These are phyloP conservation scores for Arachnopeziza araneosa DNA, from an alignment of 2,329 filamentous ascomycete species.

Conservation along the genomic window DNA sequence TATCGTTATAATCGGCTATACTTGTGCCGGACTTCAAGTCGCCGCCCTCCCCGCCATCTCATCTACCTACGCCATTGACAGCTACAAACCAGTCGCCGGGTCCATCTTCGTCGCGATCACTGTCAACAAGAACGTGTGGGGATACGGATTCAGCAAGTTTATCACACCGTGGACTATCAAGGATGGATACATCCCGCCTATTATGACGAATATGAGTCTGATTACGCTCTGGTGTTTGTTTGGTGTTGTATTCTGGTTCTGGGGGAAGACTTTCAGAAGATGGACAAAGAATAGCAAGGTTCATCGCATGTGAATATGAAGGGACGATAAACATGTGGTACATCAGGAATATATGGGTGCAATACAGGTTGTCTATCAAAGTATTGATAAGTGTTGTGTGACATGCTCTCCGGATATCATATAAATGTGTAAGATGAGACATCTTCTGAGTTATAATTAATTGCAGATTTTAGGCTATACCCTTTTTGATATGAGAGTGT, in stretches of 20 bases:
- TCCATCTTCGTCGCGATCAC: constrained; percentile 55
- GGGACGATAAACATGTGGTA: not conserved
- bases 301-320: constrained; percentile 38
- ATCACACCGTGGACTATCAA: constrained; percentile 46
- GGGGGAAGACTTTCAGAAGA: constrained; percentile 52
- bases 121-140: constrained; percentile 60
- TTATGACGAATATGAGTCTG: constrained; percentile 54
- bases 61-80: constrained; percentile 53
- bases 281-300: constrained; percentile 51
- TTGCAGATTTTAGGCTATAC: too few species aligned
- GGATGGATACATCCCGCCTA: constrained; percentile 47
- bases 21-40: constrained; percentile 51
- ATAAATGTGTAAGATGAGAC: too few species aligned
- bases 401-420: too few species aligned
- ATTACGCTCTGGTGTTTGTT: constrained; percentile 45
- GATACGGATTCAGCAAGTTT: constrained; percentile 53
- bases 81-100: constrained; percentile 57
- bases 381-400: too few species aligned
- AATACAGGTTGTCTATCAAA: too few species aligned
- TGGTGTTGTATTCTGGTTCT: constrained; percentile 50
- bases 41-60: constrained; percentile 53
- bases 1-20: constrained; percentile 53
- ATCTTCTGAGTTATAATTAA: too few species aligned
- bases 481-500: too few species aligned
- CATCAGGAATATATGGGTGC: not conserved